Conservation (phyloP, 192 early-diverging fungal species). For the Geranomyces michiganensis region DNA sequence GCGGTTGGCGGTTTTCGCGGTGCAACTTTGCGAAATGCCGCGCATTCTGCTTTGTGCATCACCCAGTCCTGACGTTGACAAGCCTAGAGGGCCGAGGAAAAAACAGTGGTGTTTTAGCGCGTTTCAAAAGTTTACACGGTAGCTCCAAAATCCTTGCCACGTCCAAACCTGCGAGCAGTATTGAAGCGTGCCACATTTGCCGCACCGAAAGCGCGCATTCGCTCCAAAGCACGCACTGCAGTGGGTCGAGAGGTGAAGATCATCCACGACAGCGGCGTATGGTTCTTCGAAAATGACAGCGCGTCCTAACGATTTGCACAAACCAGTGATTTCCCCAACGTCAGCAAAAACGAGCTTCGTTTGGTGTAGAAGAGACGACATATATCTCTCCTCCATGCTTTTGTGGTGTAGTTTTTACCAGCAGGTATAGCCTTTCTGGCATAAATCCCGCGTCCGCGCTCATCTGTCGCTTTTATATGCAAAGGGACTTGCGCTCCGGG, state of each 20-base stretch:
- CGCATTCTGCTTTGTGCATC: constrained; percentile 24
- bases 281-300: constrained; percentile 3
- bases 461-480: not conserved
- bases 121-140: no score
- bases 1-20: constrained; percentile 35
- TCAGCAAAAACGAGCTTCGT: no score
- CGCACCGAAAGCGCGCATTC: constrained; percentile 19
- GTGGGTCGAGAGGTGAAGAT: constrained; percentile 11
- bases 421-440: not conserved
- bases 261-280: constrained; percentile 27
- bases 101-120: no score
- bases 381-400: not conserved
- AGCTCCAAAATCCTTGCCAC: not conserved
- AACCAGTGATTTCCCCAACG: not conserved
- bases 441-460: constrained; percentile 20
- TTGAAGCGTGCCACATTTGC: constrained; percentile 15
- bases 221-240: constrained; percentile 32
- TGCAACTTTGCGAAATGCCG: constrained; percentile 14
- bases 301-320: no score
- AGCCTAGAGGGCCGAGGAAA: constrained; percentile 4
- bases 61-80: constrained; percentile 31
- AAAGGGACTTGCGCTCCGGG: no score
- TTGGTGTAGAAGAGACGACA: no score
- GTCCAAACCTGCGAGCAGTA: constrained; percentile 40
- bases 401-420: not conserved